Evolutionary conservation across 441 rosid genomes (phyloP).

Genomic region (Corymbia calophylla): DNA sequence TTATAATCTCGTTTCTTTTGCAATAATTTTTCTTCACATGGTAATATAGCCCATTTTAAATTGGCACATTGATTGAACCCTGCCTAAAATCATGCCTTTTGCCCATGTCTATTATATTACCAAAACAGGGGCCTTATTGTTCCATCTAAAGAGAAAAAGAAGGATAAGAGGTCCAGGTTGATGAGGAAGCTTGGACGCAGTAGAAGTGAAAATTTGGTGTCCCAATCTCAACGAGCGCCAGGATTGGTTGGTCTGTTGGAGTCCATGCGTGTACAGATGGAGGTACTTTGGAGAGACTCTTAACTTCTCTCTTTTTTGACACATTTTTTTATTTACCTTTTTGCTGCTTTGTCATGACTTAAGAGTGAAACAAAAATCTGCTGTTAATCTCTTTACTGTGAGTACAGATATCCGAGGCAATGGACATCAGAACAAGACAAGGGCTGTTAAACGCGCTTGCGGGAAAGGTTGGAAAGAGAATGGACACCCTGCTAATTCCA

Average conservation of each 20-base stretch:
- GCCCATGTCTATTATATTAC: neutral
- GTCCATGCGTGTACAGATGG: constrained; percentile 93
- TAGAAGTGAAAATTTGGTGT: constrained; percentile 51
- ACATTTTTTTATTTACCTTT: neutral
- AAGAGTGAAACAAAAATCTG: neutral
- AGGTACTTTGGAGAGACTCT: constrained; percentile 39
- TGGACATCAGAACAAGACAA: constrained; percentile 95
- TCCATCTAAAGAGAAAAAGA: constrained; percentile 89
- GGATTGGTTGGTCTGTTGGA: constrained; percentile 87
- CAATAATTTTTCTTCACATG: neutral
- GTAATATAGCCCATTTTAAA: neutral
- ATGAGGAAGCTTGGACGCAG: constrained; percentile 94
- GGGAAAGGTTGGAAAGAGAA: constrained; percentile 93
- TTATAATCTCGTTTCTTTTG: neutral
- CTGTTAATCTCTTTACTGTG: neutral
- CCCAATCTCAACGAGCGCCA: constrained; percentile 56
- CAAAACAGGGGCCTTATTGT: constrained; percentile 77
- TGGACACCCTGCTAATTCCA: constrained; percentile 86
- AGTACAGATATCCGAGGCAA: constrained; percentile 83
- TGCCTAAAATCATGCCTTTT: neutral
- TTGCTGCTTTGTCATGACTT: neutral
- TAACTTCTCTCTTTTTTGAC: neutral
- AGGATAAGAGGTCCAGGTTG: constrained; percentile 77
- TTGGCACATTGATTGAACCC: neutral
- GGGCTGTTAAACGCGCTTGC: constrained; percentile 88